Base-by-base conservation (phyloP, 768 basidiomycete genomes). In the Mycena belliarum region DNA sequence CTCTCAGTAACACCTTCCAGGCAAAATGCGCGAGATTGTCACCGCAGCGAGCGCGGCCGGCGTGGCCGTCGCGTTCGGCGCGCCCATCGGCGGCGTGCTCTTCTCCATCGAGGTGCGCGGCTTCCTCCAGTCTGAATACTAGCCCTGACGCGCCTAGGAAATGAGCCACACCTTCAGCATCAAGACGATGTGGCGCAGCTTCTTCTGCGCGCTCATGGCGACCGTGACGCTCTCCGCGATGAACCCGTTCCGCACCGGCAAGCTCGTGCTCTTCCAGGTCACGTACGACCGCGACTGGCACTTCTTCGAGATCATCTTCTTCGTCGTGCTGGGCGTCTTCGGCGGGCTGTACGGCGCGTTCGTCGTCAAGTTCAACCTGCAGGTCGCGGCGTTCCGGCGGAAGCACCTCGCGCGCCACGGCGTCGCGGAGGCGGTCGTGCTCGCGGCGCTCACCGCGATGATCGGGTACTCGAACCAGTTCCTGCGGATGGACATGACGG, bases 271-370 rank as follows among this genome's bases (percentile, higher is more conserved):
- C 59, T 99, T 99, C 76, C 95, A 98, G 69, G 93, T 99, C 65
- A 95, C 95, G 2, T 99, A 98, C 71, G 91, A 91, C 69, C 83
- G 96, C 29, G 94, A 95, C 67, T 99, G 97, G 97, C 97, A 98
- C 69, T 98, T 96, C 75, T 98, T 98, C 68, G 97, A 98, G 69
- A 91, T 99, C 49, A 88, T 97, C 18, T 96, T 96, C 72, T 99
- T 95, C 73, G 81, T 98, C 51, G 84, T 98, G 57, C 84, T 99
- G 40, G 97, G 97, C 11, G 81, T 98, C 60, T 99, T 99, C 71
- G 97, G 97, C 46, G 96, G 97, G 46, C 79, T 98, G 1, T 99
- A 99, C 71, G 97, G 97, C 25, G 96, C 95, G 0, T 93, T 98
- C 66, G 87, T 98, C 33, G 90, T 97, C 71, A 98, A 95, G 70